A percentile compares a stretch with the other conserved stretches of the same genome.
Evolutionary conservation across 2,329 filamentous ascomycete genomes (phyloP).

Genomic region (Pseudocercospora eumusae): DNA sequence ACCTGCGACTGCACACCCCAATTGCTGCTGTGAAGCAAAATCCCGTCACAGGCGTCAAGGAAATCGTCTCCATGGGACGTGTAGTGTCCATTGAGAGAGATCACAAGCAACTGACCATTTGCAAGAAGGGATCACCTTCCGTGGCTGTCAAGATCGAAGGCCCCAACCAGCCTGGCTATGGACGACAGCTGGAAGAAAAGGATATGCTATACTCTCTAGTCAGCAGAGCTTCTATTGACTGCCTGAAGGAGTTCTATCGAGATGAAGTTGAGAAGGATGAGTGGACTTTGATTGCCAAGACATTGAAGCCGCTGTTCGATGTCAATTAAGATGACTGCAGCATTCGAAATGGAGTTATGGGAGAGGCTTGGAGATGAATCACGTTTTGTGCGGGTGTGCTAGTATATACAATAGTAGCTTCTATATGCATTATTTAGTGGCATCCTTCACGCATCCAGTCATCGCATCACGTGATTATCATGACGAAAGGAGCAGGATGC

Average conservation of each 20-base stretch:
- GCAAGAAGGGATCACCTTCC: constrained; percentile 95
- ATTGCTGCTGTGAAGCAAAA: constrained; percentile 85
- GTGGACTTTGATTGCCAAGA: constrained; percentile 89
- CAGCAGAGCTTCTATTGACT: constrained; percentile 85
- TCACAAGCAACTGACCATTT: constrained; percentile 88
- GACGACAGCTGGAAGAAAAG: constrained; percentile 89
- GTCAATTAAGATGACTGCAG: constrained; percentile 39
- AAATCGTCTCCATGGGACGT: constrained; percentile 82
- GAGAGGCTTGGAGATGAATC: neutral
- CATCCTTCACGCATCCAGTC: neutral
- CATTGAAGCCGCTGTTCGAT: constrained; percentile 87
- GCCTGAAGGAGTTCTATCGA: constrained; percentile 92
- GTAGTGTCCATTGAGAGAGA: constrained; percentile 97
- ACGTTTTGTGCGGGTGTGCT: neutral
- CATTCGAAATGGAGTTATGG: neutral
- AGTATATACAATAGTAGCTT: neutral
- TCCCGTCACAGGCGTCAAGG: constrained; percentile 74
- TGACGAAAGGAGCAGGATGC: neutral
- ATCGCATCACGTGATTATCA: neutral
- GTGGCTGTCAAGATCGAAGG: constrained; percentile 98
- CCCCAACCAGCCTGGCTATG: constrained; percentile 87
- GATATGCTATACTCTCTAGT: constrained; percentile 87
- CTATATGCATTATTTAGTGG: neutral
- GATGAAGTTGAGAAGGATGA: constrained; percentile 86
- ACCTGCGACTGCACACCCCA: constrained; percentile 81